Percentiles rank a stretch among this genome's conserved stretches.
Evolutionary conservation across 331 rosid genomes (phyloP).

Genomic region (Saraca asoca): DNA sequence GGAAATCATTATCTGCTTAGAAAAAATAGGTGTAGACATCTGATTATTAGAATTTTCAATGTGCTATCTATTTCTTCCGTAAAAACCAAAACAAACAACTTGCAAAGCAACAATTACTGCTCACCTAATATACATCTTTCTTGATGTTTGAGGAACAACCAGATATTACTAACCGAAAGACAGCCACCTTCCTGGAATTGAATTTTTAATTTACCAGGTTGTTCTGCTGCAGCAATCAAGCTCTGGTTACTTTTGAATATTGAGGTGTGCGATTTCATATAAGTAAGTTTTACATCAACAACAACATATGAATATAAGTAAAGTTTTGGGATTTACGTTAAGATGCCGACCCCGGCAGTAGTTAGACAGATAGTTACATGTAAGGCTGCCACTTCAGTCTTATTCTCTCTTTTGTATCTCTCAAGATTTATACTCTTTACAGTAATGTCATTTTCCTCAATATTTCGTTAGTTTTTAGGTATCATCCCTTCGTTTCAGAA

Average conservation of each 20-base stretch:
- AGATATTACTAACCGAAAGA: conserved; percentile 32
- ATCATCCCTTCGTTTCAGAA: too few relatives aligned
- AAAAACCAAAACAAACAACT: conserved; percentile 44
- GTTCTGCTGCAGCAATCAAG: conserved; percentile 42
- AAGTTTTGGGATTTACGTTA: conserved; percentile 33
- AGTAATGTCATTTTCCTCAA: conserved; percentile 7
- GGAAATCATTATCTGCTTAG: background rate
- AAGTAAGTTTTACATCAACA: background rate
- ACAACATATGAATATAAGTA: background rate
- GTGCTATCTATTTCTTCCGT: conserved; percentile 39
- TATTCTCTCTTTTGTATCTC: background rate
- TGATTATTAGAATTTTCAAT: too few relatives aligned
- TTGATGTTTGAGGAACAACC: conserved; percentile 46
- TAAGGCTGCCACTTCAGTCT: conserved; percentile 10
- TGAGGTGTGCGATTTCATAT: conserved; percentile 26
- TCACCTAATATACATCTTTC: conserved; percentile 63
- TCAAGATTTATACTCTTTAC: conserved; percentile 14
- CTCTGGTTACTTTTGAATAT: conserved; percentile 20
- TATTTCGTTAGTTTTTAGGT: background rate
- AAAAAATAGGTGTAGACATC: too few relatives aligned
- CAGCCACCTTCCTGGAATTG: conserved; percentile 10
- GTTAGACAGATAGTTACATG: conserved; percentile 25
- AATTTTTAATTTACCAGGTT: conserved; percentile 33
- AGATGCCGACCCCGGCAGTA: background rate
- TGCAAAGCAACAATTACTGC: conserved; percentile 66